Conservation (phyloP, 2,329 filamentous ascomycete genomes). For the Purpureocillium lavendulum region DNA sequence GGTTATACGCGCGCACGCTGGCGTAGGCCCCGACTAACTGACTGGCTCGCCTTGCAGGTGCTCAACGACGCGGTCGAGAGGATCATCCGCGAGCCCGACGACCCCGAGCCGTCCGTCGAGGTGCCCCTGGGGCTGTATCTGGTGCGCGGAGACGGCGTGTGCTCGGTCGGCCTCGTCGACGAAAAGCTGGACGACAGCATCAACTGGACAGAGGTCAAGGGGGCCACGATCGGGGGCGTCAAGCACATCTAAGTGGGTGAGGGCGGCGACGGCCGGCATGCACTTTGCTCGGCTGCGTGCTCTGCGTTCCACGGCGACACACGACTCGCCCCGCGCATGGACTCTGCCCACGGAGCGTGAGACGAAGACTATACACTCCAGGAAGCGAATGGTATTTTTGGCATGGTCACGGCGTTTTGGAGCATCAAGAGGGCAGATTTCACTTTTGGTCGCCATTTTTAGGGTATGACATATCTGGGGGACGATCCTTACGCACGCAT, state of each 20-base stretch:
- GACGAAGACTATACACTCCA: too few relatives aligned
- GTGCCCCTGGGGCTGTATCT: slow-evolving; percentile 83
- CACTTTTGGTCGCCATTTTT: neutral
- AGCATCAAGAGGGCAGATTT: slow-evolving; percentile 5
- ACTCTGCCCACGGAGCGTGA: too few relatives aligned
- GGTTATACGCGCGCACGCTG: too few relatives aligned
- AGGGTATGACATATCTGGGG: slow-evolving; percentile 9
- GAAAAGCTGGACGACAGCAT: slow-evolving; percentile 84
- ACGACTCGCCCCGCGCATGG: too few relatives aligned
- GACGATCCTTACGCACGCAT: neutral
- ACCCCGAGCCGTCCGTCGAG: slow-evolving; percentile 71
- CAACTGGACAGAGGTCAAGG: slow-evolving; percentile 86
- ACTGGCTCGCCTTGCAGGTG: slow-evolving; percentile 40
- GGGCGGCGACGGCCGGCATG: too few relatives aligned
- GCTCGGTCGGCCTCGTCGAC: slow-evolving; percentile 81
- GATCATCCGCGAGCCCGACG: slow-evolving; percentile 79
- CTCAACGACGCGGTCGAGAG: slow-evolving; percentile 78
- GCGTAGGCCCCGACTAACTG: neutral
- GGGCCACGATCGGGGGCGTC: slow-evolving; percentile 72
- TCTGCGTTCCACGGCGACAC: too few relatives aligned
- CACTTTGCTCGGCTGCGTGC: too few relatives aligned
- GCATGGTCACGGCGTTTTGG: slow-evolving; percentile 10
- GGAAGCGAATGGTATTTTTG: neutral
- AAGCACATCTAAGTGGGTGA: slow-evolving; percentile 66
- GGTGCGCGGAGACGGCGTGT: slow-evolving; percentile 90